phyloP scores from a whole-genome alignment of 2,329 filamentous ascomycete genomes.

The Ophidiomyces ophidiicola region DNA sequence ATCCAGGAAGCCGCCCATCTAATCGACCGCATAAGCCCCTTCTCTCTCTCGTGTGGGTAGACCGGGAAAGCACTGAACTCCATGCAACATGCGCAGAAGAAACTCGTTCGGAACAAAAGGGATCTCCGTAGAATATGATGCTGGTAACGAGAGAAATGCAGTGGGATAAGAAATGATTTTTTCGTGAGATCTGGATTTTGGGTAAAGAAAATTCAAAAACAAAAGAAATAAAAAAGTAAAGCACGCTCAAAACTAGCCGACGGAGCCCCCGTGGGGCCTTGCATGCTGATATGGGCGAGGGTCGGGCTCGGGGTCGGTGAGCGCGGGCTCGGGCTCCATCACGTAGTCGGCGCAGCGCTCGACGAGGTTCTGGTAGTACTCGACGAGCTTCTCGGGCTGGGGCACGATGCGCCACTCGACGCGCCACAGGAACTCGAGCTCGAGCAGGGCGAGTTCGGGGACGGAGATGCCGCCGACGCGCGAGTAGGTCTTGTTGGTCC shows the following conservation, averaged over 20 bases:
- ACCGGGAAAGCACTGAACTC: slow-evolving; percentile 3
- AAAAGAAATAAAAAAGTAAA: not conserved
- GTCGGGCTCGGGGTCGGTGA: not conserved
- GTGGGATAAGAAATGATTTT: not conserved
- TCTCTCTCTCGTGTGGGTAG: too few species aligned
- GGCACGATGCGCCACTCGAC: slow-evolving; percentile 97
- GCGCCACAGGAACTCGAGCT: slow-evolving; percentile 82
- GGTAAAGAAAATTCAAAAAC: too few species aligned
- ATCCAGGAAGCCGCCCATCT: slow-evolving; percentile 7
- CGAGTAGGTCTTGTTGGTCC: slow-evolving; percentile 96
- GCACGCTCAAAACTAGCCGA: too few species aligned
- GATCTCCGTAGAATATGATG: too few species aligned
- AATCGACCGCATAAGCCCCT: slow-evolving; percentile 2
- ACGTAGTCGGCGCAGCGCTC: slow-evolving; percentile 51
- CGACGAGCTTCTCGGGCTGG: slow-evolving; percentile 80
- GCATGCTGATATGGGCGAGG: too few species aligned
- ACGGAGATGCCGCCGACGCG: slow-evolving; percentile 85
- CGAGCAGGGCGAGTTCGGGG: slow-evolving; percentile 75
- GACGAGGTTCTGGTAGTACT: slow-evolving; percentile 83
- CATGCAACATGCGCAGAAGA: slow-evolving; percentile 2
- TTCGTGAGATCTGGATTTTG: not conserved
- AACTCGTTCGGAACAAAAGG: too few species aligned
- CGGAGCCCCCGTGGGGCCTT: too few species aligned
- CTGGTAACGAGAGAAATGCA: not conserved
- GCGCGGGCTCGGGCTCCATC: slow-evolving; percentile 31